phyloP scores from a whole-genome alignment of 2,329 filamentous ascomycete species.

The Colletotrichum chrysophilum region DNA sequence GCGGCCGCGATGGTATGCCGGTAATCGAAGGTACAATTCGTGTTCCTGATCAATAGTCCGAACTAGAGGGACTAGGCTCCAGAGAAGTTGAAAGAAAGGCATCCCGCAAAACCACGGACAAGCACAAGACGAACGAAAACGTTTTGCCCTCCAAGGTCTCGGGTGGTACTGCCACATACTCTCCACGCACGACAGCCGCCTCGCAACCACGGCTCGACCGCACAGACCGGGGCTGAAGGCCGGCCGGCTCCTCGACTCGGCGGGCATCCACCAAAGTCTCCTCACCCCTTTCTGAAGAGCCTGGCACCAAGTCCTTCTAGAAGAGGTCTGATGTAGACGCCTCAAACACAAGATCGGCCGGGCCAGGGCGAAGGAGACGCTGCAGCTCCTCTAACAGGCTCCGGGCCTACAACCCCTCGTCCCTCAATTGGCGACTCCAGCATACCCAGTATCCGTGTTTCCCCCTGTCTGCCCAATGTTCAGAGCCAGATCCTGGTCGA shows the following conservation, averaged over 20 bases:
- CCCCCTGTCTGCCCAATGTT: background rate
- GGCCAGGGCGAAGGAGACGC: background rate
- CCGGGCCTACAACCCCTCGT: background rate
- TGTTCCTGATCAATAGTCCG: background rate
- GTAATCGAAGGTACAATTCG: background rate
- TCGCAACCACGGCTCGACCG: background rate
- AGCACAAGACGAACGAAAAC: background rate
- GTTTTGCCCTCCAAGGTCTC: background rate
- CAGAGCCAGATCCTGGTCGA: background rate
- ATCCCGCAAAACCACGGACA: background rate
- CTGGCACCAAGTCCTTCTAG: slow-evolving; percentile 7
- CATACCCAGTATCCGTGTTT: background rate
- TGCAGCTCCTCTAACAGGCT: background rate
- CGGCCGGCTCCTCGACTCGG: background rate
- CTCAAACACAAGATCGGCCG: slow-evolving; percentile 14
- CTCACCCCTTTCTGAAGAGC: background rate
- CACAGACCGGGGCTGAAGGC: background rate
- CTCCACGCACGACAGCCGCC: background rate
- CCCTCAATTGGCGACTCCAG: background rate
- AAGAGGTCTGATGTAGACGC: slow-evolving; percentile 3
- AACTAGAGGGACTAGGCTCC: background rate
- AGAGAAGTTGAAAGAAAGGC: background rate
- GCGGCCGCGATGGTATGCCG: background rate
- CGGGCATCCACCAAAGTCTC: background rate
- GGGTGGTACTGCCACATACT: background rate